Percentiles rank a stretch among this genome's conserved stretches.
These are phyloP conservation scores for Sclerotinia minor DNA, from an alignment of 2,329 filamentous ascomycete species.

Conservation along the genomic window DNA sequence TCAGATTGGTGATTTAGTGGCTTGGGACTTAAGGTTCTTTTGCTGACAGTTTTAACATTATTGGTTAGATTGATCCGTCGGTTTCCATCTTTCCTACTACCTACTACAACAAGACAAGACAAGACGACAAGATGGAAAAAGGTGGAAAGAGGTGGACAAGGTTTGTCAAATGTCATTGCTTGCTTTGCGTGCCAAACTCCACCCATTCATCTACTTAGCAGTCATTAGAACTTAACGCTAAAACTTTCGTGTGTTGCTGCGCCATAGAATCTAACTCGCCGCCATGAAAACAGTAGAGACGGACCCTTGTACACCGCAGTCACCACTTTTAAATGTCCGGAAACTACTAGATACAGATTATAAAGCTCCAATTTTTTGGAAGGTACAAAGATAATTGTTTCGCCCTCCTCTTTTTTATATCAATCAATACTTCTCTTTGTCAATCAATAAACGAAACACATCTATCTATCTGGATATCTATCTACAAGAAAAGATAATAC, in stretches of 20 bases:
- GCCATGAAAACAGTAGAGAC: constrained; percentile 10
- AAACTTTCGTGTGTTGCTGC: constrained; percentile 8
- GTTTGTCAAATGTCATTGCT: too few relatives aligned
- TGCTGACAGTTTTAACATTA: too few relatives aligned
- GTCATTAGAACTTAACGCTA: too few relatives aligned
- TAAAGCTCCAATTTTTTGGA: constrained; percentile 10
- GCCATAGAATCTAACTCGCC: constrained; percentile 2
- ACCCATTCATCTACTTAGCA: neutral
- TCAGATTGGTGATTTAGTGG: neutral
- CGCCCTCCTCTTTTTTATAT: neutral
- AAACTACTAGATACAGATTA: constrained; percentile 12
- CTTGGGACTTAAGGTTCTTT: neutral
- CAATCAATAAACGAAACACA: neutral
- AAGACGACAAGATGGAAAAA: too few relatives aligned
- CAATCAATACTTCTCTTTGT: constrained; percentile 4
- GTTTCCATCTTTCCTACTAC: too few relatives aligned
- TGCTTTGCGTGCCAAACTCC: neutral
- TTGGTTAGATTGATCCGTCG: too few relatives aligned
- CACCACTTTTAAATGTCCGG: constrained; percentile 22
- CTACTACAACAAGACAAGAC: too few relatives aligned
- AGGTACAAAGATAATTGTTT: constrained; percentile 23
- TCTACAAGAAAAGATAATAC: neutral
- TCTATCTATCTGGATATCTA: neutral
- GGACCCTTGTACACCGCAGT: neutral
- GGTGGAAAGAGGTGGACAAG: too few relatives aligned